A percentile compares a stretch with the other conserved stretches of the same genome.
Conservation (phyloP, 2,329 filamentous ascomycete genomes). For the Pseudogymnoascus sp. region DNA sequence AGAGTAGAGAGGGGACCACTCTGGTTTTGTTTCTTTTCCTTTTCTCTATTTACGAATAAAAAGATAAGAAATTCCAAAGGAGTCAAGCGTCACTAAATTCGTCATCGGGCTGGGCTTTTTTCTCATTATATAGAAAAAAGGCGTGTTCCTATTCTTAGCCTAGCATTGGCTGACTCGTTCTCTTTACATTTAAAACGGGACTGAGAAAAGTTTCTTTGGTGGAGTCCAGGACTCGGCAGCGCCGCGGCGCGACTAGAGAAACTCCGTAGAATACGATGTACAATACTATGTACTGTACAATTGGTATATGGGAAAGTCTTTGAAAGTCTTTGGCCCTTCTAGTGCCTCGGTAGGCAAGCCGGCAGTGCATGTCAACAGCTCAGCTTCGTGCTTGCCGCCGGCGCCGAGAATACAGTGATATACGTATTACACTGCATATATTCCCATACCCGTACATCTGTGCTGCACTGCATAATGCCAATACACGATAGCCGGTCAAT, state of each 20-base stretch:
- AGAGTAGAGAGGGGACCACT: background rate
- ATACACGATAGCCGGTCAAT: background rate
- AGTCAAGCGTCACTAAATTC: background rate
- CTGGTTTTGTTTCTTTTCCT: background rate
- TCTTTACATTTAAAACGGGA: constrained; percentile 5
- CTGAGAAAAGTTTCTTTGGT: constrained; percentile 7
- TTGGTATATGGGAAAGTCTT: background rate
- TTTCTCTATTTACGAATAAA: background rate
- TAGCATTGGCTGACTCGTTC: background rate
- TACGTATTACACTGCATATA: background rate
- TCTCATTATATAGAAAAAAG: constrained; percentile 2
- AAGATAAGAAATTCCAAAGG: background rate
- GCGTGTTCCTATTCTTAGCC: constrained; percentile 8
- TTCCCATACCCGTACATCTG: background rate
- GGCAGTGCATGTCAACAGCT: background rate
- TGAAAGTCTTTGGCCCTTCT: background rate
- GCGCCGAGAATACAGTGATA: background rate
- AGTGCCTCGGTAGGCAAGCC: constrained; percentile 1
- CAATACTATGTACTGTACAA: background rate
- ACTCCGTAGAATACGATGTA: too few species aligned
- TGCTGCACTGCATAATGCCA: background rate
- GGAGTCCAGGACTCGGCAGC: background rate
- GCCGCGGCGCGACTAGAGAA: background rate
- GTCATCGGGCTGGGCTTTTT: background rate
- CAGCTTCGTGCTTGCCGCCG: background rate